phyloP scores from a whole-genome alignment of 2,329 filamentous ascomycete genomes.

The Pseudogymnoascus sp. region DNA sequence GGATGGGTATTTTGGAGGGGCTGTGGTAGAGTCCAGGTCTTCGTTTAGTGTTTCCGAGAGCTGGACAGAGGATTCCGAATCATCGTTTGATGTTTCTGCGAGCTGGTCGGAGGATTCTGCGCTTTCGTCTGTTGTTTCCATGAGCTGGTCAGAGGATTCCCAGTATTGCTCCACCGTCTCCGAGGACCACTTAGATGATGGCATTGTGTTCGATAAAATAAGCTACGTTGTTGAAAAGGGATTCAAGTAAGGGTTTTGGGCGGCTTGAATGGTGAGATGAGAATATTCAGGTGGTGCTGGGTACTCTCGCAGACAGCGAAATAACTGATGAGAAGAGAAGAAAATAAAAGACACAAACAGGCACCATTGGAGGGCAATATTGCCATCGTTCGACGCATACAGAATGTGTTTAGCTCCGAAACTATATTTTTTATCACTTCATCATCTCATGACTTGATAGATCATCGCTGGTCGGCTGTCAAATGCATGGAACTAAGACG shows the following conservation, averaged over 20 bases:
- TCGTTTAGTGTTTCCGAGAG: not conserved
- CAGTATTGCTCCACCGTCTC: not conserved
- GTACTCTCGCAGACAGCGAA: not conserved
- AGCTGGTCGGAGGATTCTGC: not conserved
- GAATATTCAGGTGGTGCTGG: not conserved
- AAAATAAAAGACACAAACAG: not conserved
- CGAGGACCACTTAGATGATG: not conserved
- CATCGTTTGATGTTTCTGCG: not conserved
- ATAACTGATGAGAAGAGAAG: not conserved
- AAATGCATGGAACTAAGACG: not conserved
- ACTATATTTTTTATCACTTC: not conserved
- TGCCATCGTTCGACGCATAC: not conserved
- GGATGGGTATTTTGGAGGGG: not conserved
- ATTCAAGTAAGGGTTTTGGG: not conserved
- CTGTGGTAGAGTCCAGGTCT: not conserved
- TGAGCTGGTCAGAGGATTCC: not conserved
- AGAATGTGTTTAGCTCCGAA: not conserved
- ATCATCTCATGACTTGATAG: not conserved
- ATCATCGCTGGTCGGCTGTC: not conserved
- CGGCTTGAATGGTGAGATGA: not conserved
- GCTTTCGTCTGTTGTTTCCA: not conserved
- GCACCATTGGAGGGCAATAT: not conserved
- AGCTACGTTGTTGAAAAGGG: not conserved
- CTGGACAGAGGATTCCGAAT: not conserved
- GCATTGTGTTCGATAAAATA: not conserved